A percentile compares a stretch with the other conserved stretches of the same genome.
These are phyloP conservation scores for Rubus parviflorus DNA, from an alignment of 306 rosid species.

Conservation along the genomic window DNA sequence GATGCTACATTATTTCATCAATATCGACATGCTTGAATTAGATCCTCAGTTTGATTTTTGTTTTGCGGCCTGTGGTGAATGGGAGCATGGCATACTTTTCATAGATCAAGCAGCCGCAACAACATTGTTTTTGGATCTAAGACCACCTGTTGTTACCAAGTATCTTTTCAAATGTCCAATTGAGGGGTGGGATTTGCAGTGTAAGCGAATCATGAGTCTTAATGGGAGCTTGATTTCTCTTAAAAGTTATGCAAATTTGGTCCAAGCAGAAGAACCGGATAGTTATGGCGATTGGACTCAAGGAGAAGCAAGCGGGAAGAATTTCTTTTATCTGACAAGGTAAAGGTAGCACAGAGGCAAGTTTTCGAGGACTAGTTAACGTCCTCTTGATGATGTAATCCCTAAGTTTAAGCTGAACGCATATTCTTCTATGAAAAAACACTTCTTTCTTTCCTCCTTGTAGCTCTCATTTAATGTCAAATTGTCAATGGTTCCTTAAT, in stretches of 20 bases:
- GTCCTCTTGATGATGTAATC: too few species aligned
- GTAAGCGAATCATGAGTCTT: not conserved
- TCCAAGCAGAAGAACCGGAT: not conserved
- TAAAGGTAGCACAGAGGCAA: not conserved
- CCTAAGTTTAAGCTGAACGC: too few species aligned
- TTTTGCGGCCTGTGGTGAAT: not conserved
- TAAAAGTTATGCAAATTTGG: not conserved
- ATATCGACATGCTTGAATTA: not conserved
- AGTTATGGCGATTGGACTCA: not conserved
- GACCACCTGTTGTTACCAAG: not conserved
- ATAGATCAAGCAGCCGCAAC: not conserved
- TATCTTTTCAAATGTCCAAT: not conserved
- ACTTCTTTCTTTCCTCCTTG: not conserved
- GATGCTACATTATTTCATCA: not conserved
- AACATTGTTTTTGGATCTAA: not conserved
- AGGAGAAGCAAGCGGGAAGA: not conserved
- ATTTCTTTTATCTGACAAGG: not conserved
- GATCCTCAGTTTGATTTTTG: not conserved
- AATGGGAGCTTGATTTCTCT: not conserved
- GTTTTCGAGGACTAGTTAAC: not conserved
- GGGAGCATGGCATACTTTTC: slow-evolving; percentile 3
- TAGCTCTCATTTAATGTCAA: not conserved
- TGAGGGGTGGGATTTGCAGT: not conserved
- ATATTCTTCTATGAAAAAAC: too few species aligned
- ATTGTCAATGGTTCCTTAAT: not conserved